phyloP scores from a whole-genome alignment of 208 protist species.

The Trypanosoma theileri region DNA sequence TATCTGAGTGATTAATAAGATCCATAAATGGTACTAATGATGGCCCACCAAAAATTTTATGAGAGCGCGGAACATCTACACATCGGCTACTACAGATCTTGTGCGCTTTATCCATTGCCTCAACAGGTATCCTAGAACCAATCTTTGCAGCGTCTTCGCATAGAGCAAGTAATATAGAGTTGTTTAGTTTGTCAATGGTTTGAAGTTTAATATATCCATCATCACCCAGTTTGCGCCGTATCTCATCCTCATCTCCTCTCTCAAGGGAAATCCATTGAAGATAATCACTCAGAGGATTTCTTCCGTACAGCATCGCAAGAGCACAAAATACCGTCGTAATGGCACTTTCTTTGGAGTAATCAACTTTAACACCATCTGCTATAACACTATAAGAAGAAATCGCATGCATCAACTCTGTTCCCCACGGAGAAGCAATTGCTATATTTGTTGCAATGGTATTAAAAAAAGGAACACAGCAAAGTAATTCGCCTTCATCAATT shows the following conservation, averaged over 20 bases:
- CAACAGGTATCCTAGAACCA: conserved; percentile 30
- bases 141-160: conserved; percentile 13
- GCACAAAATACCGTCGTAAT: conserved; percentile 63
- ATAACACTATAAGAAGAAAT: conserved; percentile 37
- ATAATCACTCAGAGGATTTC: conserved; percentile 43
- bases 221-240: conserved; percentile 25
- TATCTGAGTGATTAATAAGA: conserved; percentile 69
- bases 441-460: conserved; percentile 52
- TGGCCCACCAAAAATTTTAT: conserved; percentile 69
- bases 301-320: conserved; percentile 34
- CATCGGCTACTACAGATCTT: conserved; percentile 67
- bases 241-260: conserved; percentile 4
- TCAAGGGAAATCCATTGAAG: conserved; percentile 43
- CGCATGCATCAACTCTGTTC: conserved; percentile 27
- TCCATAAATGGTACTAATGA: conserved; percentile 78
- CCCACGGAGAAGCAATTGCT: conserved; percentile 58
- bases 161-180: conserved; percentile 18
- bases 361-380: conserved; percentile 38
- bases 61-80: conserved; percentile 55
- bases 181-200: conserved; percentile 38
- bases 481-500: conserved; percentile 39
- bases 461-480: conserved; percentile 53
- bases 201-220: conserved; percentile 21
- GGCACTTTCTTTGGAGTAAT: conserved; percentile 53
- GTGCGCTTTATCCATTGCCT: conserved; percentile 43